Conservation (phyloP, 78 protist species). For the Dictyostelium intermedium region DNA sequence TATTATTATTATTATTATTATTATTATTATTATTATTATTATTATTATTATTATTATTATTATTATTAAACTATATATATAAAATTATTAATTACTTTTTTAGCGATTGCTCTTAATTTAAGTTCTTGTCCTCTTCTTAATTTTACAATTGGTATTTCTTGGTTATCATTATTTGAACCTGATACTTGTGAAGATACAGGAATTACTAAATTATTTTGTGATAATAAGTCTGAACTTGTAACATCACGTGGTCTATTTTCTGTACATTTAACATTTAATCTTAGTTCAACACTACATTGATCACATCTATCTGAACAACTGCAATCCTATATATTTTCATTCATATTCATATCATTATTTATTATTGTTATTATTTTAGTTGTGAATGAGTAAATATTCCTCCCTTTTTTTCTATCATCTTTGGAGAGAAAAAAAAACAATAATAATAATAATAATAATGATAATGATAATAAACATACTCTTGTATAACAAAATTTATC, state of each 20-base stretch:
- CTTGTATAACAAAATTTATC: conserved; percentile 70
- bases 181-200: neutral
- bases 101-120: conserved; percentile 78
- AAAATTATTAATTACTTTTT: conserved; percentile 23
- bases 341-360: neutral
- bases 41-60: too few relatives aligned
- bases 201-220: conserved; percentile 46
- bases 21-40: neutral
- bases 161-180: neutral
- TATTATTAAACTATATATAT: neutral
- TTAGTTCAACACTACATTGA: conserved; percentile 80
- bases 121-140: conserved; percentile 85
- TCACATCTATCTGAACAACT: conserved; percentile 73
- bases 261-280: conserved; percentile 44
- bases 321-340: conserved; percentile 3
- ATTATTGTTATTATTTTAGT: neutral
- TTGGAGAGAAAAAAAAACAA: too few relatives aligned
- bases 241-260: conserved; percentile 49
- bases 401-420: too few relatives aligned
- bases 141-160: conserved; percentile 87
- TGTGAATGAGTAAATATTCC: too few relatives aligned
- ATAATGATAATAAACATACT: neutral
- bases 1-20: neutral
- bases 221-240: conserved; percentile 22
- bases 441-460: too few relatives aligned